Percentiles rank a stretch among this genome's conserved stretches.
Evolutionary conservation across 139 green algal genomes (phyloP).

Genomic region (Picochlorum sp.): DNA sequence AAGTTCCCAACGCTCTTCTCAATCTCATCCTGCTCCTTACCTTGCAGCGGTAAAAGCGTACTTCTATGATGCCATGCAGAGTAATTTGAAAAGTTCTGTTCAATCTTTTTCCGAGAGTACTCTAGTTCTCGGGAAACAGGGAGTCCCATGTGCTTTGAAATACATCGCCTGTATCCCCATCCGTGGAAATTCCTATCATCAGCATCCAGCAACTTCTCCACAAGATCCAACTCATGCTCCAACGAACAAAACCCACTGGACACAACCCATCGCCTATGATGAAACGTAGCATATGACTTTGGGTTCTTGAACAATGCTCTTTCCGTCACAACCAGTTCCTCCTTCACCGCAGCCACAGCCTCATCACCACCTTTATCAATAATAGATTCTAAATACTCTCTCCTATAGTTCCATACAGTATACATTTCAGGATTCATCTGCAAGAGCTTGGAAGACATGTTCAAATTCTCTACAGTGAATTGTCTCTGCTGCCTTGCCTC

Average conservation of each 20-base stretch:
- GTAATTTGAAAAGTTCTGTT: slow-evolving; percentile 98
- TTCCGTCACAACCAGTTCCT: slow-evolving; percentile 57
- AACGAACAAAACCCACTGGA: slow-evolving; percentile 35
- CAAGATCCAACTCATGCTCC: slow-evolving; percentile 45
- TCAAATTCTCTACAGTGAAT: slow-evolving; percentile 28
- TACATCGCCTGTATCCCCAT: slow-evolving; percentile 82
- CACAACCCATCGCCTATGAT: slow-evolving; percentile 87
- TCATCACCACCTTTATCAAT: slow-evolving; percentile 31
- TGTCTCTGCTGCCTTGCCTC: background rate
- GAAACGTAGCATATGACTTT: slow-evolving; percentile 90
- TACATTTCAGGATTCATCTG: slow-evolving; percentile 84
- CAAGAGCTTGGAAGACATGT: slow-evolving; percentile 43
- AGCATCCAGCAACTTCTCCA: slow-evolving; percentile 54
- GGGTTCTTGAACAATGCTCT: slow-evolving; percentile 66
- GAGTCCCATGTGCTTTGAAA: slow-evolving; percentile 44
- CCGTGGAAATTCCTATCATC: slow-evolving; percentile 94
- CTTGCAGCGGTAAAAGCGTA: slow-evolving; percentile 50
- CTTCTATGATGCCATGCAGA: slow-evolving; percentile 91
- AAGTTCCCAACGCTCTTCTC: background rate
- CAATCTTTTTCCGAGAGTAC: slow-evolving; percentile 68
- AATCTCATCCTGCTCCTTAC: slow-evolving; percentile 8
- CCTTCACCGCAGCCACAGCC: slow-evolving; percentile 26
- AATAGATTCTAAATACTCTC: slow-evolving; percentile 45
- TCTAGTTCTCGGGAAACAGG: slow-evolving; percentile 45
- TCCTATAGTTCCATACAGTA: slow-evolving; percentile 86